Evolutionary conservation across 129 eudicot species (phyloP), one percentile per base, ranked within the genome.

Genomic region (Escallonia herrerae): DNA sequence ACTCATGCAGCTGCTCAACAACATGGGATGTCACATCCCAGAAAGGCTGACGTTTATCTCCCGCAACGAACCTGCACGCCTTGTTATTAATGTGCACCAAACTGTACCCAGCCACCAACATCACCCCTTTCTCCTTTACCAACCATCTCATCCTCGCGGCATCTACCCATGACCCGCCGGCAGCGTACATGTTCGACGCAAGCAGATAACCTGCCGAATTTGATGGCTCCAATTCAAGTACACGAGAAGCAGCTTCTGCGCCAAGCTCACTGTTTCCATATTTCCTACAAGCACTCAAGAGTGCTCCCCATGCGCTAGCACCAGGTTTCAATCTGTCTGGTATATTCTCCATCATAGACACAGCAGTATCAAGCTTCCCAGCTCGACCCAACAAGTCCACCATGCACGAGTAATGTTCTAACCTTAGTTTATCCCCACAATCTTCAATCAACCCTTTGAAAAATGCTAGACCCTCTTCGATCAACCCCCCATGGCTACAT

Each of bases 401-500:
- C 56, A 91, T 65, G 69, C 97, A 91, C 0, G 96, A 80, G 75
- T 91, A 87, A 64, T 85, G 95, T 62, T 85, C 89, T 40, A 75
- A 56, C 60, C 81, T 69, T 12, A 74, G 81, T 59, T 85, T 76
- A 70, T 62, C 74, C 15, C 69, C 79, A 46, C 70, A 60, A 37
- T 79, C 82, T 44, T 83, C 58, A n/a, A 81, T n/a, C 43, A 88
- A 51, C 15, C 77, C 77, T 48, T 64, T 59, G 69, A 87, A 91
- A 51, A 83, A 33, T 13, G 71, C 68, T 5, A 91, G 64, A 43
- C 97, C 97, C 44, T 86, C 87, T 1, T 70, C 62, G 2, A 87
- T 56, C 43, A 91, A 81, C 55, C 96, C 96, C 9, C 95, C 95
- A 51, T 91, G 97, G 74, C 97, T 87, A 66, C 97, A 91, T 11